A percentile compares a stretch with the other conserved stretches of the same genome.
Conservation (phyloP, 2,329 filamentous ascomycete species). For the Capronia epimyces region DNA sequence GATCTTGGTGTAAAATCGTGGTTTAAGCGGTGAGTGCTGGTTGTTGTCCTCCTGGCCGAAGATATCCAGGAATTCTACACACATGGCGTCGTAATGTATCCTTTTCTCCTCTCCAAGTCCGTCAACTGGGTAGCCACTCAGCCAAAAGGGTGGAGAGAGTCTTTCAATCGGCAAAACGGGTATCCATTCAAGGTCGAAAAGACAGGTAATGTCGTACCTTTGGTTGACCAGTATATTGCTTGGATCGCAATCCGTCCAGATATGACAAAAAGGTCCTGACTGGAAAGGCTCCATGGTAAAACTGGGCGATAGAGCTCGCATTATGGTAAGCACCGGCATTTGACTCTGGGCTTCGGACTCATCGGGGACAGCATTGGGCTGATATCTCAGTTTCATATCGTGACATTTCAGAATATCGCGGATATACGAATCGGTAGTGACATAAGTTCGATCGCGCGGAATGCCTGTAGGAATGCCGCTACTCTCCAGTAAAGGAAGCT, state of each 20-base stretch:
- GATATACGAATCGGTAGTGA: conserved; percentile 29
- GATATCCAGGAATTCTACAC: conserved; percentile 25
- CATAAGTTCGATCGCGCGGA: conserved; percentile 27
- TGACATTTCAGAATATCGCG: conserved; percentile 30
- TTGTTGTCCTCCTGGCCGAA: conserved; percentile 11
- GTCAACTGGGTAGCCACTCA: conserved; percentile 21
- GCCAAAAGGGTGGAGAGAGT: conserved; percentile 28
- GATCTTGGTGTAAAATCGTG: background rate
- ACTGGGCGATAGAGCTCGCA: conserved; percentile 28
- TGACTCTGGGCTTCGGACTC: conserved; percentile 12
- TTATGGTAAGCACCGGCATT: conserved; percentile 29
- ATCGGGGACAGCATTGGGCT: conserved; percentile 29
- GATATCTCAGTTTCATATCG: conserved; percentile 29
- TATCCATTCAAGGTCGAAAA: conserved; percentile 29
- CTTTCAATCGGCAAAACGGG: conserved; percentile 29
- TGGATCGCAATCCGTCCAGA: conserved; percentile 39
- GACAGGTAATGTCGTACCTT: conserved; percentile 28
- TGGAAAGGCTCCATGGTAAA: conserved; percentile 32
- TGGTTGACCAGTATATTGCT: conserved; percentile 33
- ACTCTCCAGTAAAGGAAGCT: conserved; percentile 9
- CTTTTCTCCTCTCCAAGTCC: conserved; percentile 1
- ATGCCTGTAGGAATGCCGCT: conserved; percentile 28
- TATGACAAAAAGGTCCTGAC: conserved; percentile 35
- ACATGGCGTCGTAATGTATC: conserved; percentile 11
- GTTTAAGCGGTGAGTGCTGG: background rate